Percentiles rank a stretch among this genome's conserved stretches.
Conservation (phyloP, 2,329 filamentous ascomycete species). For the Microsporum canis region DNA sequence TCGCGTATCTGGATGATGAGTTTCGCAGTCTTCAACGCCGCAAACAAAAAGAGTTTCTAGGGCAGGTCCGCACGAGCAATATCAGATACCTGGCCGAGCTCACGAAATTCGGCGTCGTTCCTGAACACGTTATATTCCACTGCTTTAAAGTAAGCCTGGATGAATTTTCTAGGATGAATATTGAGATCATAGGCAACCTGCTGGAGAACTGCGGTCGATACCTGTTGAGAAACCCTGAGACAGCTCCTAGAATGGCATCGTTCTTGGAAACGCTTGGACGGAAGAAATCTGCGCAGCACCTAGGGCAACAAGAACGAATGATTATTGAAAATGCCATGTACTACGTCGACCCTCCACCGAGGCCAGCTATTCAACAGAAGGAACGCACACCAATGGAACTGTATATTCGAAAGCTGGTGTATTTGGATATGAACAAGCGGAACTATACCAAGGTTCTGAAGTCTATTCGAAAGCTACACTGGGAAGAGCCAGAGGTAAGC, state of each 20-base stretch:
- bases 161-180: slow-evolving; percentile 97
- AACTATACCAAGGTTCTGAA: slow-evolving; percentile 90
- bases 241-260: slow-evolving; percentile 80
- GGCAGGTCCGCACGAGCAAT: slow-evolving; percentile 84
- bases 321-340: slow-evolving; percentile 96
- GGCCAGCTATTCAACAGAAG: slow-evolving; percentile 90
- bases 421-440: slow-evolving; percentile 84
- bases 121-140: slow-evolving; percentile 97
- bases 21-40: slow-evolving; percentile 92
- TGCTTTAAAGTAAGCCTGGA: slow-evolving; percentile 95
- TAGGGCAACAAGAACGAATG: slow-evolving; percentile 94
- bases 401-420: slow-evolving; percentile 85
- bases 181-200: slow-evolving; percentile 93
- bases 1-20: slow-evolving; percentile 87
- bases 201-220: slow-evolving; percentile 95
- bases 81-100: slow-evolving; percentile 95
- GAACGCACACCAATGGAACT: slow-evolving; percentile 87
- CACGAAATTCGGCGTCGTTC: slow-evolving; percentile 95
- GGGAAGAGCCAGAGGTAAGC: slow-evolving; percentile 76
- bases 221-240: slow-evolving; percentile 82
- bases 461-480: slow-evolving; percentile 88
- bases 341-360: slow-evolving; percentile 89
- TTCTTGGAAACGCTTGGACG: slow-evolving; percentile 91
- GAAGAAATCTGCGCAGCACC: slow-evolving; percentile 90
- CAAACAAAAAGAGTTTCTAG: slow-evolving; percentile 94